Conservation (phyloP, 371 early-diverging fungal genomes). For the Circinella minor region DNA sequence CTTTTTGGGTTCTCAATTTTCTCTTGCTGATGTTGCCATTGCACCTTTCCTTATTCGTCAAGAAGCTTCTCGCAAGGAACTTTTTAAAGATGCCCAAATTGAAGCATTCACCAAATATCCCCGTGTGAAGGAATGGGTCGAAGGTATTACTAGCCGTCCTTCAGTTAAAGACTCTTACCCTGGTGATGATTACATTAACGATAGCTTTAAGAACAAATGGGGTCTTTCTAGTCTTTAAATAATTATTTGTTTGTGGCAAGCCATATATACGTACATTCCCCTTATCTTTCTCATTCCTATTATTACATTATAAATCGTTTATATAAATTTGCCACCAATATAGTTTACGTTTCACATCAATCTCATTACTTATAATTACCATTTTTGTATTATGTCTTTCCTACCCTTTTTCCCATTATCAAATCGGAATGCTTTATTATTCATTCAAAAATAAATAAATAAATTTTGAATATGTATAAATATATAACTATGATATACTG, state of each 20-base stretch:
- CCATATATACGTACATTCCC: not conserved
- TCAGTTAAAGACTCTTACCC: conserved; percentile 29
- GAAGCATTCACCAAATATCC: conserved; percentile 25
- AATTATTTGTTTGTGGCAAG: not conserved
- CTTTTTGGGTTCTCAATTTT: conserved; percentile 61
- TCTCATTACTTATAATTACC: no score
- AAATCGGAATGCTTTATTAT: no score
- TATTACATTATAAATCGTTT: no score
- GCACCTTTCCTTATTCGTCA: conserved; percentile 57
- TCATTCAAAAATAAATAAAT: no score
- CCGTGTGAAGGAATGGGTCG: conserved; percentile 39
- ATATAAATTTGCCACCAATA: no score
- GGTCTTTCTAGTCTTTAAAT: conserved; percentile 1
- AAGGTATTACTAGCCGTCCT: conserved; percentile 31
- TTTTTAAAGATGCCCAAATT: conserved; percentile 23
- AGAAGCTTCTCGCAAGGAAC: conserved; percentile 11
- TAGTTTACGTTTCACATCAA: no score
- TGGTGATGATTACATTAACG: conserved; percentile 30
- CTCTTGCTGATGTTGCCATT: conserved; percentile 61
- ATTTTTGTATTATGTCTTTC: no score
- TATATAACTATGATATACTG: no score
- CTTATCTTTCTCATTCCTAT: no score
- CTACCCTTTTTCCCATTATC: no score
- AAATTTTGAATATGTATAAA: no score
- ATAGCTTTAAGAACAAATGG: conserved; percentile 11